Evolutionary conservation across 1,284 basidiomycete species (phyloP).

Genomic region (Moesziomyces sp.): DNA sequence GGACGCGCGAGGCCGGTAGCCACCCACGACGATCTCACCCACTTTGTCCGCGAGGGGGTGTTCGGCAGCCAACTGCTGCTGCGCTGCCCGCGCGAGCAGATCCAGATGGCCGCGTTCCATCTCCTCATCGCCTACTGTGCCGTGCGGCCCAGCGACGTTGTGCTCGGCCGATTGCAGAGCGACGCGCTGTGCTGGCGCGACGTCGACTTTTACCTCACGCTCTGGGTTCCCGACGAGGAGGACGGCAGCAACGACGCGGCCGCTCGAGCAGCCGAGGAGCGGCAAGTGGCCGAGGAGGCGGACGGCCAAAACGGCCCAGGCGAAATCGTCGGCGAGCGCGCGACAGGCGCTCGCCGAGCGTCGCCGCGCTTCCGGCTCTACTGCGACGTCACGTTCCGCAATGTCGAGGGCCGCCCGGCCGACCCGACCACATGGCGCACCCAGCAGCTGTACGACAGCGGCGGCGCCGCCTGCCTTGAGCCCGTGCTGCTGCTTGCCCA

Average conservation of each 20-base stretch:
- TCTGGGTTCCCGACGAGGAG: background rate
- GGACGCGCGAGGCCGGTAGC: background rate
- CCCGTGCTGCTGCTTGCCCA: background rate
- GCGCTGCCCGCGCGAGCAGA: constrained; percentile 4
- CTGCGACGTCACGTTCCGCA: background rate
- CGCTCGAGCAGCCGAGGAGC: background rate
- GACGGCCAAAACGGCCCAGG: background rate
- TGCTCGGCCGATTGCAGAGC: background rate
- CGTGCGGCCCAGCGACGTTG: background rate
- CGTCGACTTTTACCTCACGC: constrained; percentile 2
- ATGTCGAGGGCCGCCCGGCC: background rate
- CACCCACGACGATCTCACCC: background rate
- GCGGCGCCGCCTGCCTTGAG: constrained; percentile 1
- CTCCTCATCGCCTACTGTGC: background rate
- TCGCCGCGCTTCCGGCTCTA: background rate
- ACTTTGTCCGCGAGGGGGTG: background rate
- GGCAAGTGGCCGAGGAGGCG: background rate
- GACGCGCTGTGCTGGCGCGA: background rate
- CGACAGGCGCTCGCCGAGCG: too few species aligned
- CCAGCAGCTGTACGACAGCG: constrained; percentile 5
- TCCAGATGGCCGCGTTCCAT: background rate
- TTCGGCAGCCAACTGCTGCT: constrained; percentile 1
- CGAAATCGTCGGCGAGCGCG: too few species aligned
- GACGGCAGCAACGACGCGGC: background rate
- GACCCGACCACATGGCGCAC: background rate